phyloP scores from a whole-genome alignment of 176 grass and related monocot genomes.

The Triticum aestivum region IWGSC_CS_RefSeq_v2.1 NC_057796.1:193557665-193558164 shows the following conservation, averaged over 20 bases:
- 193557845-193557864: constrained; percentile 19
- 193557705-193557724: constrained; percentile 33
- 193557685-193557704: constrained; percentile 28
- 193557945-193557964: neutral
- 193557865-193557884: constrained; percentile 17
- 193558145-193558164: constrained; percentile 98
- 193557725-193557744: constrained; percentile 20
- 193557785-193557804: constrained; percentile 92
- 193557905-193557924: constrained; percentile 24
- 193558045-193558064: constrained; percentile 99
- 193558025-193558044: constrained; percentile 85
- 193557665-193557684: constrained; percentile 76
- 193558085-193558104: constrained; percentile 87
- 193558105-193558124: constrained; percentile 98
- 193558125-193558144: constrained; percentile 88
- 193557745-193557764: constrained; percentile 46
- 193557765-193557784: constrained; percentile 95
- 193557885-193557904: constrained; percentile 24
- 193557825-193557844: constrained; percentile 47
- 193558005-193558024: constrained; percentile 77
- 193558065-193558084: constrained; percentile 92
- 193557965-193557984: neutral
- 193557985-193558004: neutral
- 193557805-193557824: constrained; percentile 92
- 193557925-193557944: constrained; percentile 14